These are phyloP conservation scores for Cyclotella cryptica DNA, from an alignment of 108 stramenopile genomes.

Conservation along the genomic window DNA sequence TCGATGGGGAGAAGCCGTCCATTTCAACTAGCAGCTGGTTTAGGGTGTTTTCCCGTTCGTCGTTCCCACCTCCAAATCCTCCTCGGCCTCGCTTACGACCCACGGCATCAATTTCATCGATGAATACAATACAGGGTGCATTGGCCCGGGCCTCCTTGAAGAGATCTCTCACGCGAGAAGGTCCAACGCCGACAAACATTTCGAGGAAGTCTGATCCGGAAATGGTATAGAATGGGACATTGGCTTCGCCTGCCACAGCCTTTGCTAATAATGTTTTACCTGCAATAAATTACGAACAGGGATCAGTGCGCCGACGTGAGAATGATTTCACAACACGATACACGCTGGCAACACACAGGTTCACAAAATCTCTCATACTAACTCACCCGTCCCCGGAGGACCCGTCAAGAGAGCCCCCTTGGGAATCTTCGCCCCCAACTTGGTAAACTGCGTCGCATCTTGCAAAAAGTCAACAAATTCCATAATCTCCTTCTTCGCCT, in stretches of 20 bases:
- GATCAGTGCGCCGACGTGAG: no score
- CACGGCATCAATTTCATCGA: slow-evolving; percentile 99
- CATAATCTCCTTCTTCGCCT: slow-evolving; percentile 99
- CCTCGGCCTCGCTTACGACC: slow-evolving; percentile 95
- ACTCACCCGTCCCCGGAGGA: slow-evolving; percentile 80
- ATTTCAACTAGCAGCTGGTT: slow-evolving; percentile 99
- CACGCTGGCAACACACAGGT: no score
- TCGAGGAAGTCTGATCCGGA: slow-evolving; percentile 97
- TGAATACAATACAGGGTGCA: slow-evolving; percentile 98
- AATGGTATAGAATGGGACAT: slow-evolving; percentile 96
- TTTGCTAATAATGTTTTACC: slow-evolving; percentile 98
- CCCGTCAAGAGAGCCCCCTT: slow-evolving; percentile 96
- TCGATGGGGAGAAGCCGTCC: slow-evolving; percentile 93
- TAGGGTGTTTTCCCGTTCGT: slow-evolving; percentile 98
- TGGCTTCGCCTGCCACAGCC: slow-evolving; percentile 99
- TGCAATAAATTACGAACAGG: slow-evolving; percentile 34
- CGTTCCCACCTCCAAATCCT: slow-evolving; percentile 89
- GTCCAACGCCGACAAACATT: slow-evolving; percentile 99
- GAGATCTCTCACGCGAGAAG: slow-evolving; percentile 96
- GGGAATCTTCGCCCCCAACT: slow-evolving; percentile 97
- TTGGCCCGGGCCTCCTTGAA: slow-evolving; percentile 94
- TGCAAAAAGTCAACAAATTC: slow-evolving; percentile 99
- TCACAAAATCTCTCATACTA: no score
- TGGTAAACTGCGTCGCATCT: slow-evolving; percentile 87
- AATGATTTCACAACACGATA: no score